phyloP scores from a whole-genome alignment of 116 monocot species.

The Iris pallida region DNA sequence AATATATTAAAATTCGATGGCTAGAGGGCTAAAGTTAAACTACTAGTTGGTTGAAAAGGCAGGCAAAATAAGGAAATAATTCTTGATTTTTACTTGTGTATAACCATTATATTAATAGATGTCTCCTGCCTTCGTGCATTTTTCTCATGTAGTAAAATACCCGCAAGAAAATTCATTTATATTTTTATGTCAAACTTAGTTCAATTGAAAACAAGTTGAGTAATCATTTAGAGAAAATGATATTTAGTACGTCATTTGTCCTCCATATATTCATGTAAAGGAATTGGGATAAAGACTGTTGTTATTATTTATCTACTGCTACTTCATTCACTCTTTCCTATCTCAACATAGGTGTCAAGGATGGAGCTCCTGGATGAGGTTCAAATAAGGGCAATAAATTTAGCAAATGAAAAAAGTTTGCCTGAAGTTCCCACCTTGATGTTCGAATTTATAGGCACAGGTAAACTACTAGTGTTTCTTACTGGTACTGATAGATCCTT shows the following conservation, averaged over 20 bases:
- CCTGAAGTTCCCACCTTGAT: slow-evolving; percentile 96
- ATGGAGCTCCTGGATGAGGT: slow-evolving; percentile 97
- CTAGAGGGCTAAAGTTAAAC: no score
- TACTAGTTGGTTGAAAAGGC: neutral
- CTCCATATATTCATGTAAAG: no score
- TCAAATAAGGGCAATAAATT: slow-evolving; percentile 85
- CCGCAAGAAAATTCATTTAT: no score
- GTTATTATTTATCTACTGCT: neutral
- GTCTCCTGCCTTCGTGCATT: neutral
- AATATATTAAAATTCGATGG: no score
- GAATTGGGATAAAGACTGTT: no score
- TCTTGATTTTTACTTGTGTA: neutral
- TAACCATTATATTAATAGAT: neutral
- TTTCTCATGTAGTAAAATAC: neutral
- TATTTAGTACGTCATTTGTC: no score
- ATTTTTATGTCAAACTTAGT: no score
- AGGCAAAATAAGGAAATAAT: neutral
- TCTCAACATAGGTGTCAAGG: slow-evolving; percentile 67
- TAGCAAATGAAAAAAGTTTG: slow-evolving; percentile 79
- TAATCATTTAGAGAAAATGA: no score
- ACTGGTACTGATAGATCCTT: neutral
- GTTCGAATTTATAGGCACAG: slow-evolving; percentile 99
- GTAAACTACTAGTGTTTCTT: slow-evolving; percentile 24
- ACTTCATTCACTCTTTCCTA: slow-evolving; percentile 2
- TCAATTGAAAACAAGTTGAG: no score